A percentile compares a stretch with the other conserved stretches of the same genome.
Conservation (phyloP, 345 rosid genomes). For the Citropsis articulata region DNA sequence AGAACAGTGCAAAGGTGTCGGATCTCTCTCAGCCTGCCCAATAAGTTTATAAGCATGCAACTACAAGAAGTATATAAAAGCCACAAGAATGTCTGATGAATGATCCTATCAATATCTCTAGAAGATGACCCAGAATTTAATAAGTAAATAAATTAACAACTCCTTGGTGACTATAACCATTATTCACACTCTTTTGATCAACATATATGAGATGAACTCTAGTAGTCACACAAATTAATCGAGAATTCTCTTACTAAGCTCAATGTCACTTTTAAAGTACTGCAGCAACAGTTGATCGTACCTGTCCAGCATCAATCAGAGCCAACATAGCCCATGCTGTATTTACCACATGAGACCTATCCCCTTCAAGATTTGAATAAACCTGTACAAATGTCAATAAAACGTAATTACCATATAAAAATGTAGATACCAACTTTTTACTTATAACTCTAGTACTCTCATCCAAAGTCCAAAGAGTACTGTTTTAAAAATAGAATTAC, state of each 20-base stretch:
- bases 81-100: not conserved
- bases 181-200: not conserved
- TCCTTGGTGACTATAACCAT: not conserved
- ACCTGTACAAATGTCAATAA: slow-evolving; percentile 32
- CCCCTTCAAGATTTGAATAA: slow-evolving; percentile 53
- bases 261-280: not conserved
- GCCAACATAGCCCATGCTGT: slow-evolving; percentile 68
- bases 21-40: slow-evolving; percentile 59
- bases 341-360: slow-evolving; percentile 54
- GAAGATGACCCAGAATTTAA: not conserved
- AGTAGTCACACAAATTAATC: not conserved
- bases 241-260: not conserved
- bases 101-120: not conserved
- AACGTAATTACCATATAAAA: not conserved
- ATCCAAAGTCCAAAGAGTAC: not conserved
- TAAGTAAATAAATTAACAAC: not conserved
- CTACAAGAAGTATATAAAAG: not conserved
- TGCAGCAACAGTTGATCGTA: slow-evolving; percentile 17
- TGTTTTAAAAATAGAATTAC: not conserved
- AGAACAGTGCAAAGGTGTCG: slow-evolving; percentile 52
- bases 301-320: slow-evolving; percentile 67
- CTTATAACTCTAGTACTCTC: not conserved
- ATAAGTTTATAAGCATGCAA: not conserved
- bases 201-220: not conserved
- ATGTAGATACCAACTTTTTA: not conserved